These are phyloP conservation scores for Bertia moriformis DNA, from an alignment of 2,329 filamentous ascomycete species.

Conservation along the genomic window DNA sequence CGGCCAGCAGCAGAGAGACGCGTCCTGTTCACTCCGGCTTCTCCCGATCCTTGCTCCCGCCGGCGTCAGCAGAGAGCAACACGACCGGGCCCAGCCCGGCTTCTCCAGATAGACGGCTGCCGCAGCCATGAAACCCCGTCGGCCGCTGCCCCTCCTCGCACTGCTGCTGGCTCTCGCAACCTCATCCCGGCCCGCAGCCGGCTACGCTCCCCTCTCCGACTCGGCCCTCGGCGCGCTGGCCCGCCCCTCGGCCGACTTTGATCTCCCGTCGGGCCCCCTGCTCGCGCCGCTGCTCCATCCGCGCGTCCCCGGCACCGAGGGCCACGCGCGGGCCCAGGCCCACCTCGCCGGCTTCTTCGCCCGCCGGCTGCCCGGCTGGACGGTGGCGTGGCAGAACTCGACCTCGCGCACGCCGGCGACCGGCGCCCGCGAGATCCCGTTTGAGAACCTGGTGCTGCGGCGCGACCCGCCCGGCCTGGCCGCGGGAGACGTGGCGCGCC, in stretches of 20 bases:
- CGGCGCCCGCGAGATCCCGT: conserved; percentile 58
- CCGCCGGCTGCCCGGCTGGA: conserved; percentile 63
- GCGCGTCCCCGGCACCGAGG: conserved; percentile 75
- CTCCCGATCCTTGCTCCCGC: too few species aligned
- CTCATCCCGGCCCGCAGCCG: not conserved
- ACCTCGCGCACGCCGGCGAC: conserved; percentile 69
- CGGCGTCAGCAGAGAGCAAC: too few species aligned
- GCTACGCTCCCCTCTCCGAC: not conserved
- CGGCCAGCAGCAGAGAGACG: too few species aligned
- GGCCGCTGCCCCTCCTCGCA: too few species aligned
- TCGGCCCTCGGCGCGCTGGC: conserved; percentile 52
- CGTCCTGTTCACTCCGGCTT: too few species aligned
- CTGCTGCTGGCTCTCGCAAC: not conserved
- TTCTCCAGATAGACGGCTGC: too few species aligned
- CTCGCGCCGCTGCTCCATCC: conserved; percentile 77
- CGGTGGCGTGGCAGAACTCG: conserved; percentile 75
- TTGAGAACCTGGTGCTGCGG: conserved; percentile 73
- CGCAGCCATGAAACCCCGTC: too few species aligned
- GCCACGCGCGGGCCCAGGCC: conserved; percentile 55
- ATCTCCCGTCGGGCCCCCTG: conserved; percentile 61
- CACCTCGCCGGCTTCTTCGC: conserved; percentile 79
- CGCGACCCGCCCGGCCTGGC: conserved; percentile 74
- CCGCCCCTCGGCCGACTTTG: conserved; percentile 63
- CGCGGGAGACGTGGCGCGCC: conserved; percentile 59
- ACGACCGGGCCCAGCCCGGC: too few species aligned